Base-by-base conservation (phyloP, 129 eudicot genomes). In the Cynara cardunculus region DNA sequence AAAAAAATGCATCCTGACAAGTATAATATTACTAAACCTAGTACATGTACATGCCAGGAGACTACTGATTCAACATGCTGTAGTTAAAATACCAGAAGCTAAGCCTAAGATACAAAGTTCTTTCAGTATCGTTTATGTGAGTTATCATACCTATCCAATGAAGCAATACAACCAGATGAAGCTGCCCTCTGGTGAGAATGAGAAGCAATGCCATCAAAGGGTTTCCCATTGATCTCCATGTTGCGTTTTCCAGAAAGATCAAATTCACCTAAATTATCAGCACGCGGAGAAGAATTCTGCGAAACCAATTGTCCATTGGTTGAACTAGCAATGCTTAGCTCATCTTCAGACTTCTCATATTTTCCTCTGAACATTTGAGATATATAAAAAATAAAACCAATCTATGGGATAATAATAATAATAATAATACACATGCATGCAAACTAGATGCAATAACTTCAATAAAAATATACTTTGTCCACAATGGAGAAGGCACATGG, bases 331-430 rank as follows among this genome's bases (percentile, higher is more conserved):
- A 84, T 21, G 67, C 91, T 86, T 64, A 65, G 69, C 64, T 89
- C 93, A 69, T 92, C 97, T 71, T 84, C 96, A 19, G 86, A 73
- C 80, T 82, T 87, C 80, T 88, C 97, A 79, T 9, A 69, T 77
- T 76, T 90, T 76, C 80, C 86, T 84, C 92, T 91, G 89, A 71
- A 82, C 75, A 64, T 85, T 35, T 77, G 70, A 81, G 53, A 46
- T 62, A 41, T 11, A 72, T 24, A 74, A 37, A 81, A 81, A 5
- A 27, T 5, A 74, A 28, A 73, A 14, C 34, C 56, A 67, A 64
- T 25, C 2, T 49, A 74, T 11, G 37, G 32, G 71, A 76, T 26
- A 32, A 71, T 69, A 28, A 49, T 71, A 21, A 56, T 68, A 69
- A 49, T 26, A 56, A 56, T 53, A 18, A 49, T 53, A 18, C 24